Conservation (phyloP, 768 basidiomycete species). For the Asterophora lycoperdoides region DNA sequence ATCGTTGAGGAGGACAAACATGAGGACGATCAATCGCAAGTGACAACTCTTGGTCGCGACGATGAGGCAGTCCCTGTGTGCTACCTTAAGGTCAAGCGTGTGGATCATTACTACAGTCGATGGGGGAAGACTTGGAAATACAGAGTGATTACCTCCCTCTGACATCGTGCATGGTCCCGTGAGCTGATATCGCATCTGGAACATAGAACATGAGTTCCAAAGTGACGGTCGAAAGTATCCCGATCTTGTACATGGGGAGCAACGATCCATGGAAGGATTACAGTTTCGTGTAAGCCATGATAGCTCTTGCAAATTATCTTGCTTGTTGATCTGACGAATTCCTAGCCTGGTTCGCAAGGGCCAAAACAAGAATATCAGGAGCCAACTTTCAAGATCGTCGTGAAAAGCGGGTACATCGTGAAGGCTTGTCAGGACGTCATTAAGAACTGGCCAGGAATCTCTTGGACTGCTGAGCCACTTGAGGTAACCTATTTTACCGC, state of each 20-base stretch:
- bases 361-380: conserved; percentile 33
- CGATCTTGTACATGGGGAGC: conserved; percentile 32
- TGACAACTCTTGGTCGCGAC: conserved; percentile 30
- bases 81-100: conserved; percentile 54
- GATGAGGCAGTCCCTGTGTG: conserved; percentile 35
- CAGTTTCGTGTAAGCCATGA: conserved; percentile 43
- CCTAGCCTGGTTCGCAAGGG: conserved; percentile 49
- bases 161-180: not conserved
- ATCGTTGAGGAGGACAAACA: not conserved
- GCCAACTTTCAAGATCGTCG: conserved; percentile 46
- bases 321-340: not conserved
- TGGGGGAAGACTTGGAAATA: conserved; percentile 60
- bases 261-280: conserved; percentile 57
- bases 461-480: conserved; percentile 57
- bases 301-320: not conserved
- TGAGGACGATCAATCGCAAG: conserved; percentile 31
- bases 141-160: conserved; percentile 27
- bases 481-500: conserved; percentile 32
- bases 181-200: not conserved
- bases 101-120: conserved; percentile 55
- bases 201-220: conserved; percentile 51
- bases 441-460: conserved; percentile 52
- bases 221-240: conserved; percentile 44
- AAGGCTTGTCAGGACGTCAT: conserved; percentile 58
- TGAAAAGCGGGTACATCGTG: conserved; percentile 56